Conservation (phyloP, 1,139 yeast species). For the Nadsonia commutata region DNA sequence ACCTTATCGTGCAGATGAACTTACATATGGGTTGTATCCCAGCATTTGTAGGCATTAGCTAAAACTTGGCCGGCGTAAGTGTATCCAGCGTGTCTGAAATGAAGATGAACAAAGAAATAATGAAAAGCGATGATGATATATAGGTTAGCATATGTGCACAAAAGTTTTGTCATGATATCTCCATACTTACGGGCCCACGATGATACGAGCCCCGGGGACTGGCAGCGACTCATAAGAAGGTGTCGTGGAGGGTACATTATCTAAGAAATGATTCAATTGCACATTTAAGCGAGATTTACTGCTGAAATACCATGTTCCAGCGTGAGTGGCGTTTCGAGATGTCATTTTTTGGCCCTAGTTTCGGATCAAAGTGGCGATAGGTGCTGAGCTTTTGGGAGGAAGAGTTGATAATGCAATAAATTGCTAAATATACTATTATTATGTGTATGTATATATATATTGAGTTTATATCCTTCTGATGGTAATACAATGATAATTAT, state of each 20-base stretch:
- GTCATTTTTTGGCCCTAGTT: too few species aligned
- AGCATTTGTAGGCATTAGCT: conserved; percentile 60
- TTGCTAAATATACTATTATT: too few species aligned
- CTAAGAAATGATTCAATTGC: conserved; percentile 36
- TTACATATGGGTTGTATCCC: conserved; percentile 41
- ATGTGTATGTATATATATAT: too few species aligned
- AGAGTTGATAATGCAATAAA: too few species aligned
- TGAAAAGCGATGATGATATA: not conserved
- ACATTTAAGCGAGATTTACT: conserved; percentile 28
- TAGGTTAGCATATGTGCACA: not conserved
- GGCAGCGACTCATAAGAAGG: conserved; percentile 17
- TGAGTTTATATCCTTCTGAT: too few species aligned
- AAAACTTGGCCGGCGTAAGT: conserved; percentile 65
- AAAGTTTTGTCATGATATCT: too few species aligned
- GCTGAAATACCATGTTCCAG: conserved; percentile 77
- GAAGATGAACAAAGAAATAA: too few species aligned
- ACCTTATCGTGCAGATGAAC: conserved; percentile 4
- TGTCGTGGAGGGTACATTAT: conserved; percentile 14
- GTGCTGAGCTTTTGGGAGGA: too few species aligned
- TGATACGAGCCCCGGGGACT: conserved; percentile 46
- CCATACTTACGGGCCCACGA: conserved; percentile 35
- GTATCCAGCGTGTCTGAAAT: conserved; percentile 68
- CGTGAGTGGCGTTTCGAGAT: conserved; percentile 58
- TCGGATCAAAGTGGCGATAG: too few species aligned
- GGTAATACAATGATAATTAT: too few species aligned